These are phyloP conservation scores for Nothophoma quercina DNA, from an alignment of 2,329 filamentous ascomycete species.

Conservation along the genomic window DNA sequence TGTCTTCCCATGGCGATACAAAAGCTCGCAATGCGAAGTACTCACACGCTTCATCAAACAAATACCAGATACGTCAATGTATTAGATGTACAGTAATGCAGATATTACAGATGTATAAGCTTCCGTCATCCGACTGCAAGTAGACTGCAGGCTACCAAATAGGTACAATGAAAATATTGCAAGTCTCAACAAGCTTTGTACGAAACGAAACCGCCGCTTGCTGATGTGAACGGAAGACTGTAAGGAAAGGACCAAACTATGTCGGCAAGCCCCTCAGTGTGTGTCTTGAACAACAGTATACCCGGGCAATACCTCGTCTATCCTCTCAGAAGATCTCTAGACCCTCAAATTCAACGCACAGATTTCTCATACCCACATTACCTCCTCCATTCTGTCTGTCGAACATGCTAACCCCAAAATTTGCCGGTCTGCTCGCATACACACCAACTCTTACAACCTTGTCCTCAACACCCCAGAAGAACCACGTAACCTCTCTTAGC, in stretches of 20 bases:
- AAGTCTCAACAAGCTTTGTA: background rate
- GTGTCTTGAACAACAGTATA: no score
- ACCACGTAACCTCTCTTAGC: constrained; percentile 66
- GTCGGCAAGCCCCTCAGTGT: no score
- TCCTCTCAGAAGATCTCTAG: constrained; percentile 48
- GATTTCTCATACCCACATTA: constrained; percentile 40
- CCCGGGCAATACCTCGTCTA: background rate
- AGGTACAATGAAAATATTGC: background rate
- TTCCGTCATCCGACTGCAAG: background rate
- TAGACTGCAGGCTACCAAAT: constrained; percentile 1
- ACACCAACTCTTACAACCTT: constrained; percentile 66
- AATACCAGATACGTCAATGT: background rate
- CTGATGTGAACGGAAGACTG: no score
- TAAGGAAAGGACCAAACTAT: no score
- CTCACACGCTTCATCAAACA: background rate
- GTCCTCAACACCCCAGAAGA: constrained; percentile 67
- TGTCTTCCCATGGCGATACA: no score
- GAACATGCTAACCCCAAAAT: constrained; percentile 50
- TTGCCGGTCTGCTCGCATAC: constrained; percentile 64
- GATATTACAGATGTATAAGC: background rate
- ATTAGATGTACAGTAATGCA: background rate
- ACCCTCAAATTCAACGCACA: constrained; percentile 53
- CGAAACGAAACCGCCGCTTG: background rate
- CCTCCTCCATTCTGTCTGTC: constrained; percentile 40
- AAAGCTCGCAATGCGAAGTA: background rate